Evolutionary conservation across 768 basidiomycete genomes (phyloP), one percentile per base, ranked within the genome.

Genomic region (Cantharellus cinnabarinus): DNA sequence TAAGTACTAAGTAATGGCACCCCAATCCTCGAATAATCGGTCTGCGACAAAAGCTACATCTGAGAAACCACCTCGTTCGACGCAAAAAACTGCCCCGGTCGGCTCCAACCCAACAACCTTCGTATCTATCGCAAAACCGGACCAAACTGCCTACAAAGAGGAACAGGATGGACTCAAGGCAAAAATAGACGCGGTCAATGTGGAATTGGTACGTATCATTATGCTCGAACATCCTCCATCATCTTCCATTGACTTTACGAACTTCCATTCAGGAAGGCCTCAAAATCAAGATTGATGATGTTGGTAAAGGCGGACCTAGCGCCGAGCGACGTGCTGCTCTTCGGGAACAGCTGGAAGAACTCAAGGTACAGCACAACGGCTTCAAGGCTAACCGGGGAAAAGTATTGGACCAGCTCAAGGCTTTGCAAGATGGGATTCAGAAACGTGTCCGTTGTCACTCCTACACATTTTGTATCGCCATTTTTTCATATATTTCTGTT

Each of bases 81-180:
- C 29, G 10, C 44, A 48, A 48, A 29, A 10, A 48, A 48, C 44
- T 10, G 29, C 44, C 44, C 35, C 59, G n/a, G 41, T 42, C 20
- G 59, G 7, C 15, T n/a, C 42, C n/a, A 42, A 70, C 41, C 66
- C 70, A 57, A 42, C 64, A 39, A 58, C 66, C 56, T 69, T 74
- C 52, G 81, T 37, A 48, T 1, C 60, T 15, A 7, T 20, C 5
- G 40, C 78, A 50, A 86, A 75, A 68, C 93, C 93, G 40, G 91
- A 95, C 77, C 90, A 89, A 71, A 76, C 76, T 54, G 73, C 70
- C n/a, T 85, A 85, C 68, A 87, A 95, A 58, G 77, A 75, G 4
- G 90, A 97, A 72, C 89, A 93, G 71, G 81, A 85, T 58, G 79
- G 71, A 66, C 73, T 93, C 63, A 89, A 85, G 70, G 71, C 75